Evolutionary conservation across 306 rosid genomes (phyloP), one percentile per base, ranked within the genome.

Genomic region (Herpetospermum pedunculosum): DNA sequence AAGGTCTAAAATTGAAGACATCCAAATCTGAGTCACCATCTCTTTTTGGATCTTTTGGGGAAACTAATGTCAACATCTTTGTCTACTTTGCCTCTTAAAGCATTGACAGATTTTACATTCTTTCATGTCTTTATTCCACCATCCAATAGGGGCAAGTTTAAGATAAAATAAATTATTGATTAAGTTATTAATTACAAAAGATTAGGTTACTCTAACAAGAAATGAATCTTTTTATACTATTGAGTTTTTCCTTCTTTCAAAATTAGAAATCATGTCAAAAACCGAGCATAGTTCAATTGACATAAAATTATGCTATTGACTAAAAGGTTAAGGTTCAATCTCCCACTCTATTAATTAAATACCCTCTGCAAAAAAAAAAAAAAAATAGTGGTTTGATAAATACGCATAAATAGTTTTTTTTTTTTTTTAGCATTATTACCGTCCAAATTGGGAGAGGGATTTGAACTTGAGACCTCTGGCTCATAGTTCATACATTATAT

Each of bases 21-120:
- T 48, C 75, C 75, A 71, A 28, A 71, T 71, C 75, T 50, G 75
- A 71, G 75, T 71, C 75, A 71, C 15, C 75, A 47, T 59, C 34
- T 18, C 55, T 70, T 46, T 70, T 21, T 23, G 12, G 30, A 69
- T 69, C 13, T 28, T 70, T 62, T 3, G 13, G 34, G 34, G 18
- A 68, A 68, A 38, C 73, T 43, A 21, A 40, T 43, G 74, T 69
- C 74, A 69, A 69, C 74, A 41, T 46, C 55, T 69, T 69, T 21
- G 21, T 2, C 21, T 38, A 13, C 73, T 46, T 70, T 47, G 75
- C 75, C 40, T 29, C 74, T 15, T 46, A 71, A 71, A 71, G 75
- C 10, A 26, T 48, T 35, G 62, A 50, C 75, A 71, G 4, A n/a
- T 71, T 48, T 71, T 71, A 28, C 57, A 29, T 16, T 71, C n/a